Evolutionary conservation across 2,329 filamentous ascomycete genomes (phyloP), one percentile per base, ranked within the genome.

Genomic region (Scolecobasidium constrictum): DNA sequence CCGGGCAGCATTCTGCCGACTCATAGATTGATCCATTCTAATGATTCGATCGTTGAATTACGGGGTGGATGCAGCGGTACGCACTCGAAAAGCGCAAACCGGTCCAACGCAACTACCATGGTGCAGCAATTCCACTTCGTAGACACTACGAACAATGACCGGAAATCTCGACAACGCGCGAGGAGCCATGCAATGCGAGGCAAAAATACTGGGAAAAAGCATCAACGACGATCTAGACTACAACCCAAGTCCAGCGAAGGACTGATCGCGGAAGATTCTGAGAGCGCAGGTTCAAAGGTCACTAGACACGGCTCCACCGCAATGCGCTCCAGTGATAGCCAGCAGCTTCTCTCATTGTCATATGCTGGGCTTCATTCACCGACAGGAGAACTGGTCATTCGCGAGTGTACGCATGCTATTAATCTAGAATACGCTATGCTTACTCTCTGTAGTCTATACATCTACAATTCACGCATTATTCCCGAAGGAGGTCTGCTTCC

Each of bases 111-210:
- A n/a, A n/a, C n/a, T n/a, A n/a, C n/a, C n/a, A n/a, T n/a, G n/a
- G n/a, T n/a, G n/a, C n/a, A n/a, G n/a, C n/a, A n/a, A n/a, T 31
- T 31, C 26, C 26, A 31, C 26, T 31, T 31, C n/a, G 26, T 31
- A 31, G 26, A 31, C 26, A 31, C 26, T 31, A 9, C 26, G 9
- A 31, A 31, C 9, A 31, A 7, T n/a, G 26, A 31, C 26, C 26
- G 26, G 9, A 7, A 9, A 7, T 31, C 26, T 7, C 9, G n/a
- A n/a, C 26, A n/a, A n/a, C 26, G n/a, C 9, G 26, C 26, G 9
- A 7, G 26, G 9, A 31, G 26, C 26, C 26, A 31, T n/a, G 26
- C 26, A n/a, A 31, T 31, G 26, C 9, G n/a, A 31, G 26, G 26
- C 9, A 31, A 31, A n/a, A 31, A 31, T 31, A 7, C n/a, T n/a